These are phyloP conservation scores for Fusarium verrucosum DNA, from an alignment of 2,329 filamentous ascomycete species.

Conservation along the genomic window DNA sequence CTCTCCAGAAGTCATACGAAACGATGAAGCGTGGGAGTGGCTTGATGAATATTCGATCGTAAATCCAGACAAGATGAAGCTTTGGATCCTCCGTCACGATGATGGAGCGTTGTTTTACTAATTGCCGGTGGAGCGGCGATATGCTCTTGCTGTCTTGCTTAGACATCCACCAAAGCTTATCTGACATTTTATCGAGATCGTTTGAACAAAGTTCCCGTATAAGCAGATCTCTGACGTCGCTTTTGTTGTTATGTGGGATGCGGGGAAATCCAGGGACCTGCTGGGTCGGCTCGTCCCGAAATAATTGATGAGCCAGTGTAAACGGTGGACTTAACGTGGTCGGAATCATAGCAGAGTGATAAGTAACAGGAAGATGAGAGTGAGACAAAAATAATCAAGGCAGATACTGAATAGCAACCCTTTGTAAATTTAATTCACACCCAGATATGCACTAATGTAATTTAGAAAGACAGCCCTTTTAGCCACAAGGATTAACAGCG, in stretches of 20 bases:
- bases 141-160: constrained; percentile 1
- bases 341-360: not conserved
- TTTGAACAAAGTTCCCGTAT: not conserved
- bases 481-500: too few relatives aligned
- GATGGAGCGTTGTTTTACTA: not conserved
- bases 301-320: not conserved
- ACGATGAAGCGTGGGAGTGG: not conserved
- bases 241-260: not conserved
- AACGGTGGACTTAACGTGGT: not conserved
- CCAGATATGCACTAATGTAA: too few relatives aligned
- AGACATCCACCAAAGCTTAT: constrained; percentile 11
- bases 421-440: too few relatives aligned
- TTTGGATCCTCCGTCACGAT: constrained; percentile 1
- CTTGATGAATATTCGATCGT: not conserved
- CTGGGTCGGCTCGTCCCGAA: not conserved
- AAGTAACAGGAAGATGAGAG: too few relatives aligned
- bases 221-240: not conserved
- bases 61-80: not conserved
- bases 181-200: not conserved
- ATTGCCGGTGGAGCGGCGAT: not conserved
- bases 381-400: not conserved
- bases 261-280: not conserved
- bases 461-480: too few relatives aligned
- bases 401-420: too few relatives aligned
- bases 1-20: not conserved